Evolutionary conservation across 345 rosid species (phyloP).

Genomic region (Excoecaria agallocha): DNA sequence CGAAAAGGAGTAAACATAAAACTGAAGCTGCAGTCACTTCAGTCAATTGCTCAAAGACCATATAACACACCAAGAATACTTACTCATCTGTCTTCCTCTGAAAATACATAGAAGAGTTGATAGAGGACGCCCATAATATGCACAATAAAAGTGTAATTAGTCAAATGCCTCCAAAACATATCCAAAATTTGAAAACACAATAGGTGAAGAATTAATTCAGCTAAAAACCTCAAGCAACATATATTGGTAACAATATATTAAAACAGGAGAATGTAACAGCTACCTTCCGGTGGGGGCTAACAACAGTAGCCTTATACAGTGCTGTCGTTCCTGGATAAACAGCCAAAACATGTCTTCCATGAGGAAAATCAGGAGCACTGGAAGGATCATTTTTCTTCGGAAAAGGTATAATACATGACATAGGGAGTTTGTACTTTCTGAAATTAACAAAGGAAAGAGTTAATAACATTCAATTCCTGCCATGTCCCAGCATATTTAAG

Average conservation of each 20-base stretch:
- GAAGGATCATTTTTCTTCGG: conserved; percentile 73
- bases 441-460: conserved; percentile 16
- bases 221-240: background rate
- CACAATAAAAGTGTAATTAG: conserved; percentile 31
- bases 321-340: conserved; percentile 99
- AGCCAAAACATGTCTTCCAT: conserved; percentile 85
- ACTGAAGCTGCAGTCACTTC: background rate
- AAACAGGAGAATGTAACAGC: conserved; percentile 2
- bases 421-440: conserved; percentile 86
- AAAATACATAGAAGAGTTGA: conserved; percentile 18
- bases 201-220: background rate
- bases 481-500: background rate
- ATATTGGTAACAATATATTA: background rate
- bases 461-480: background rate
- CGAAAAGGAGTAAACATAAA: background rate
- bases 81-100: conserved; percentile 95
- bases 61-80: conserved; percentile 30
- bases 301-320: conserved; percentile 91
- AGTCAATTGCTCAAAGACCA: background rate
- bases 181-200: background rate
- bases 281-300: conserved; percentile 72
- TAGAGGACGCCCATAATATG: conserved; percentile 19
- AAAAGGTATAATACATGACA: conserved; percentile 74
- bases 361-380: conserved; percentile 55
- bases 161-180: conserved; percentile 3